Conservation (phyloP, 257 asterid species). For the Solanum peruvianum region DNA sequence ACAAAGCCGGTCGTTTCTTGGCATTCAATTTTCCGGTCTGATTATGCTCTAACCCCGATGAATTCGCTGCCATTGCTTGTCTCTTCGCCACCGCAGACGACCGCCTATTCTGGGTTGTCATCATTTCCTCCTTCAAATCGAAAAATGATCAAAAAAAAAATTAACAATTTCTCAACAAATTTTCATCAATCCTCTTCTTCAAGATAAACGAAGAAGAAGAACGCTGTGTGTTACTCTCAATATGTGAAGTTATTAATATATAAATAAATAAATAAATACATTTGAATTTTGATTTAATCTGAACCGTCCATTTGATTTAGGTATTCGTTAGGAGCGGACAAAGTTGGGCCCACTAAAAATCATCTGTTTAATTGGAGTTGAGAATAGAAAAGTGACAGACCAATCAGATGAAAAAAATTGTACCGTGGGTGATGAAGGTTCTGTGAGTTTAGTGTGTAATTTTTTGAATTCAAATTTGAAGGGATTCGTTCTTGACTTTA, state of each 20-base stretch:
- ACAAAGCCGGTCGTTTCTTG: slow-evolving; percentile 77
- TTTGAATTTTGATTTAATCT: slow-evolving; percentile 30
- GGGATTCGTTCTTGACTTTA: slow-evolving; percentile 5
- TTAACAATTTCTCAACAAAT: neutral
- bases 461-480: slow-evolving; percentile 45
- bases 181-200: neutral
- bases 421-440: neutral
- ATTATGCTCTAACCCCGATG: slow-evolving; percentile 6
- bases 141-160: neutral
- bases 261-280: slow-evolving; percentile 3
- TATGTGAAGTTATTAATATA: neutral
- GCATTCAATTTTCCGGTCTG: slow-evolving; percentile 23
- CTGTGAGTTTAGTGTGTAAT: slow-evolving; percentile 11
- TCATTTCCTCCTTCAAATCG: neutral
- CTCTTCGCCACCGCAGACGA: slow-evolving; percentile 52
- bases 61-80: slow-evolving; percentile 27
- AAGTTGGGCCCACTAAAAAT: slow-evolving; percentile 26
- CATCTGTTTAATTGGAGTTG: slow-evolving; percentile 7
- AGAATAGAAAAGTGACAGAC: slow-evolving; percentile 1
- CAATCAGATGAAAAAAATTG: neutral
- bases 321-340: slow-evolving; percentile 69
- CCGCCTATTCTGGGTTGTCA: slow-evolving; percentile 21
- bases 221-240: neutral
- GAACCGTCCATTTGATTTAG: slow-evolving; percentile 34
- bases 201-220: neutral